These are phyloP conservation scores for Monascus ruber DNA, from an alignment of 2,329 filamentous ascomycete species.

Conservation along the genomic window DNA sequence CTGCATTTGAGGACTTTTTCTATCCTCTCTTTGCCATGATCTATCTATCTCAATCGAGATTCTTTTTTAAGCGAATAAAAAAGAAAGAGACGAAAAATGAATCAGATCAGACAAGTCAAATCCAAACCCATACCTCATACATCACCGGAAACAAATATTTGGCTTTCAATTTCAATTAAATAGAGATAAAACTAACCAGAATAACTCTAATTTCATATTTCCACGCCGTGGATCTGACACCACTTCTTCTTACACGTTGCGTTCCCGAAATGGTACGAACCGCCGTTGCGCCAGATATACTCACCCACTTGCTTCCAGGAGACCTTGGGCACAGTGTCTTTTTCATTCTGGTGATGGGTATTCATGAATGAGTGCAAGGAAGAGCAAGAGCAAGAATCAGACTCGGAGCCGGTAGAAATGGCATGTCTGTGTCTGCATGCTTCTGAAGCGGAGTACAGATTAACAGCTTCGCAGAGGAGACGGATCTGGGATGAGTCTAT, in stretches of 20 bases:
- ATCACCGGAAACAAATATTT: no score
- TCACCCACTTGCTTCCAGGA: constrained; percentile 50
- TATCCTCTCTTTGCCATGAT: no score
- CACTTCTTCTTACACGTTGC: constrained; percentile 54
- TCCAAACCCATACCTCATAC: no score
- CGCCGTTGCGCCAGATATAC: constrained; percentile 41
- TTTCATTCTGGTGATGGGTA: background rate
- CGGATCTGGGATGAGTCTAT: constrained; percentile 18
- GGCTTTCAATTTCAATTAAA: background rate
- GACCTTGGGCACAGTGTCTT: constrained; percentile 30
- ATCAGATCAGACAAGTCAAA: no score
- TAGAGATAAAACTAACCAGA: background rate
- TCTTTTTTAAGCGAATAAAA: no score
- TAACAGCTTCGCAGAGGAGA: constrained; percentile 31
- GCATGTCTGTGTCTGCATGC: no score
- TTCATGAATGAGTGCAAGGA: no score
- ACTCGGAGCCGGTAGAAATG: no score
- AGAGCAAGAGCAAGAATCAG: no score
- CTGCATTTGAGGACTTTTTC: no score
- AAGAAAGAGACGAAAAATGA: no score
- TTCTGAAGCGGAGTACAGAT: constrained; percentile 9
- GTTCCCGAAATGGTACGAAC: constrained; percentile 49
- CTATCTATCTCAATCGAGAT: no score
- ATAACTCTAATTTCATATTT: constrained; percentile 3
- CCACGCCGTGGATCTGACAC: constrained; percentile 32